Conservation (phyloP, 768 basidiomycete genomes). For the Cystobasidium ongulense region DNA sequence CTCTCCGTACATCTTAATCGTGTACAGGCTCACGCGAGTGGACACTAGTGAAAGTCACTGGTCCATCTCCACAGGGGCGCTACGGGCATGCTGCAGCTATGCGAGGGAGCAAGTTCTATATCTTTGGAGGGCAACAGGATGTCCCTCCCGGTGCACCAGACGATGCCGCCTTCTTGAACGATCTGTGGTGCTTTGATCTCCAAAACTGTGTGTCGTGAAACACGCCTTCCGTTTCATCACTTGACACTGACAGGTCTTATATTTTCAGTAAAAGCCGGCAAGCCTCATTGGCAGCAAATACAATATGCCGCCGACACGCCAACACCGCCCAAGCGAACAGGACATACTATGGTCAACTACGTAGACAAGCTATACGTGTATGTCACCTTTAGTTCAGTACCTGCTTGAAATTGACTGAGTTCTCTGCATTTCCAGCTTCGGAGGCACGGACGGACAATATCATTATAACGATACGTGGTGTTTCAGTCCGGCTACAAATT, state of each 20-base stretch:
- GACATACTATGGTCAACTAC: slow-evolving; percentile 76
- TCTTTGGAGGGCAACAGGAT: slow-evolving; percentile 94
- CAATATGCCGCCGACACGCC: slow-evolving; percentile 51
- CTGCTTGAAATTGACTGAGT: background rate
- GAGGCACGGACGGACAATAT: slow-evolving; percentile 95
- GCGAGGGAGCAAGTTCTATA: slow-evolving; percentile 79
- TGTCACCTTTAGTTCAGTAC: slow-evolving; percentile 43
- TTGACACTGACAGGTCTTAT: slow-evolving; percentile 14
- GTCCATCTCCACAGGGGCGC: slow-evolving; percentile 71
- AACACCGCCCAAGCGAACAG: slow-evolving; percentile 71
- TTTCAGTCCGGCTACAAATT: slow-evolving; percentile 68
- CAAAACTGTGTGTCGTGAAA: slow-evolving; percentile 63
- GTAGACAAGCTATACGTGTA: slow-evolving; percentile 78
- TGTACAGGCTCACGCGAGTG: slow-evolving; percentile 78
- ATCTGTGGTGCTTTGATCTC: slow-evolving; percentile 92
- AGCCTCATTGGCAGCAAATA: slow-evolving; percentile 68
- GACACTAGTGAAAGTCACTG: slow-evolving; percentile 73
- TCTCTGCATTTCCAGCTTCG: slow-evolving; percentile 59
- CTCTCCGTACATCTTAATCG: background rate
- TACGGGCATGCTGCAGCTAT: slow-evolving; percentile 96
- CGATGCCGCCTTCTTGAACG: slow-evolving; percentile 67
- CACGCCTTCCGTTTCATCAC: background rate
- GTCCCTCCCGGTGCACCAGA: slow-evolving; percentile 46
- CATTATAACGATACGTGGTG: slow-evolving; percentile 99
- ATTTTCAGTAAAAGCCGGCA: slow-evolving; percentile 64